These are phyloP conservation scores for Bipolaris victoriae DNA, from an alignment of 2,329 filamentous ascomycete genomes.

Conservation along the genomic window DNA sequence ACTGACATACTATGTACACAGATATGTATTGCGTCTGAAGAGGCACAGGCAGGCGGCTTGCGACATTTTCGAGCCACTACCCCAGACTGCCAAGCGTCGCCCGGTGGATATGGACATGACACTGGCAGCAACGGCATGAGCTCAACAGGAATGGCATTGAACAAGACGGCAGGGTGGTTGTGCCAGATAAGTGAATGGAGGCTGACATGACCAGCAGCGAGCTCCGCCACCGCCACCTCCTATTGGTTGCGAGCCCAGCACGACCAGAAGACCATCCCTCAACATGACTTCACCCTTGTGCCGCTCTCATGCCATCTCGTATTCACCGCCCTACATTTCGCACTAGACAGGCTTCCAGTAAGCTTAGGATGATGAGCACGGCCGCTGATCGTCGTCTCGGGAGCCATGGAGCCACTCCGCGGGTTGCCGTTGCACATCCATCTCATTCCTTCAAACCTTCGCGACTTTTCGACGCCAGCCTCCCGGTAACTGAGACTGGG, in stretches of 20 bases:
- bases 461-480: background rate
- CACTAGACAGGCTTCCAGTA: background rate
- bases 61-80: background rate
- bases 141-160: background rate
- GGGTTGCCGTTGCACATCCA: background rate
- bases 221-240: constrained; percentile 9
- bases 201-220: constrained; percentile 18
- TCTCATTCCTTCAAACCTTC: constrained; percentile 2
- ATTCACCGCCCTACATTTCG: constrained; percentile 10
- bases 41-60: no score
- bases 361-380: no score
- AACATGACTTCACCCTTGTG: constrained; percentile 14
- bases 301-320: constrained; percentile 19
- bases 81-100: background rate
- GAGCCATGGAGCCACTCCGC: constrained; percentile 15
- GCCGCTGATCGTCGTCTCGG: background rate
- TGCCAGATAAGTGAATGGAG: constrained; percentile 2
- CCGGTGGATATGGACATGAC: background rate
- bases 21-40: no score
- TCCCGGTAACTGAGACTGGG: background rate
- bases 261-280: constrained; percentile 11
- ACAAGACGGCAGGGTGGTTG: background rate
- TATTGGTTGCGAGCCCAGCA: constrained; percentile 12
- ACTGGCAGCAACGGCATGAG: background rate
- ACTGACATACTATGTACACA: no score